phyloP scores from a whole-genome alignment of 129 eudicot genomes.

The Arctium lappa region DNA sequence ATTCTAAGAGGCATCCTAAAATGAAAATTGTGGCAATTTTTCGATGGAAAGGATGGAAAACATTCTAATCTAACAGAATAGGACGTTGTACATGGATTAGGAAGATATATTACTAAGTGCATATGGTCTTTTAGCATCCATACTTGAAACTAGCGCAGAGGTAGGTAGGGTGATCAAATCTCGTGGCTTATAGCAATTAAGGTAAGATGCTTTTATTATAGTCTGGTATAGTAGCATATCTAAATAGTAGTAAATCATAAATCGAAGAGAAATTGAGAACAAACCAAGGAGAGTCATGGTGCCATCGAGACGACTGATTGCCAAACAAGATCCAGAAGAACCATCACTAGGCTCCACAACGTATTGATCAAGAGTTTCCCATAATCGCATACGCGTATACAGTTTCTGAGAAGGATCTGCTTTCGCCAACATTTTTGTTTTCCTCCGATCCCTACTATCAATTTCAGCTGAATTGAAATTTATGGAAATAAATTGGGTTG shows the following conservation, averaged over 20 bases:
- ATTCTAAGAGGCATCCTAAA: neutral
- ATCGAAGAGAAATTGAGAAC: neutral
- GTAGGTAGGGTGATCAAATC: neutral
- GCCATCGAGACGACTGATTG: slow-evolving; percentile 71
- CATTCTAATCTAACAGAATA: neutral
- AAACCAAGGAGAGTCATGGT: slow-evolving; percentile 62
- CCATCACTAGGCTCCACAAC: slow-evolving; percentile 90
- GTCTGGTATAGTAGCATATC: neutral
- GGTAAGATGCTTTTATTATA: neutral
- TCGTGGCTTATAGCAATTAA: slow-evolving; percentile 1
- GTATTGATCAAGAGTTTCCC: slow-evolving; percentile 79
- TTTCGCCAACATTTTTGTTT: slow-evolving; percentile 50
- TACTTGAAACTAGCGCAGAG: neutral
- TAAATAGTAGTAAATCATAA: neutral
- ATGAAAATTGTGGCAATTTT: neutral
- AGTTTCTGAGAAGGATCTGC: slow-evolving; percentile 66
- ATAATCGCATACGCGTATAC: slow-evolving; percentile 71
- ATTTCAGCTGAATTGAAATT: neutral
- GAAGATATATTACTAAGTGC: neutral
- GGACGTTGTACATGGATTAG: neutral
- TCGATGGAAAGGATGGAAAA: neutral
- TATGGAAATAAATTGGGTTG: neutral
- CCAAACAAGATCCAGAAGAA: slow-evolving; percentile 57
- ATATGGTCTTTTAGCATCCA: neutral
- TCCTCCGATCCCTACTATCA: neutral